Evolutionary conservation across 2,329 filamentous ascomycete genomes (phyloP), one percentile per base, ranked within the genome.

Genomic region (Teratosphaeria zuluensis): DNA sequence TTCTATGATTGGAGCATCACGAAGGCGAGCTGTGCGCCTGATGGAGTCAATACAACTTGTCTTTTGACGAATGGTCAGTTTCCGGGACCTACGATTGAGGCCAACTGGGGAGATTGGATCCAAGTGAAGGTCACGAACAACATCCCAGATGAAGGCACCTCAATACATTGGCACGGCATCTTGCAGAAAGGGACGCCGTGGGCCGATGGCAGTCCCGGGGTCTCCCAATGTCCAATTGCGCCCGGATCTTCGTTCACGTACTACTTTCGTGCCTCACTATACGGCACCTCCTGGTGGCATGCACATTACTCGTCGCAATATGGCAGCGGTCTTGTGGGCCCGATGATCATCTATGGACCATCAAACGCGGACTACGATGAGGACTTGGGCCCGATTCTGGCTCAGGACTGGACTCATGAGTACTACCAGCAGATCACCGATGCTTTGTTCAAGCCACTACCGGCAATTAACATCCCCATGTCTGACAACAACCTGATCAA

Each of bases 91-190:
- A 51, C 58, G 11, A 66, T 69, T 35, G 66, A 68, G 53, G 67
- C 66, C 8, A 68, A 75, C 66, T 64, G 78, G 77, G 77, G 73
- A 21, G 74, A 78, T 56, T 73, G 60, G 59, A 62, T 67, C 53
- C 59, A 64, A 48, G 65, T 74, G 21, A 67, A 65, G 5, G 70
- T 75, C 8, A 62, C 64, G 28, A 77, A 77, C 61, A 61, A 69
- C 28, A 66, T 73, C 8, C 64, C 65, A 6, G 66, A 61, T 33
- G 69, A 73, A 56, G 71, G 71, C 1, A 76, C 73, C 8, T 63
- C 73, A 1, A 63, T 78, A 5, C 76, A 78, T 58, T 77, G 72
- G 67, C 76, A 78, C 64, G 76, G 76, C 3, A 54, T 74, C 3
- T 63, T 68, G 53, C 69, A 72, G 59, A 59, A 66, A 31, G 66